Conservation (phyloP, 371 early-diverging fungal species). For the Phascolomyces articulosus region DNA sequence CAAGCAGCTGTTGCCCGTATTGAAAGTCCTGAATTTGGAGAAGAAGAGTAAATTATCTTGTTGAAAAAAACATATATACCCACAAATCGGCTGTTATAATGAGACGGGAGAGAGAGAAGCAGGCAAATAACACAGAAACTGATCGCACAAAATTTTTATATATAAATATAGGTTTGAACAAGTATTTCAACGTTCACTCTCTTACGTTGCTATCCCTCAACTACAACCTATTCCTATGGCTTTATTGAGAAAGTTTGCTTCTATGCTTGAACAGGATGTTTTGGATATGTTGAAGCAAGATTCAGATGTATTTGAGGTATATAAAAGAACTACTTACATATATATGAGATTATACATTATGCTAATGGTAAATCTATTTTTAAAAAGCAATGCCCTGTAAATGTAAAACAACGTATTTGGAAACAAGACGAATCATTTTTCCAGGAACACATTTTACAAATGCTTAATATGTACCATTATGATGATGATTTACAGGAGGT, state of each 20-base stretch:
- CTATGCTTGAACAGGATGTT: slow-evolving; percentile 50
- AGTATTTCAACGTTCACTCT: slow-evolving; percentile 51
- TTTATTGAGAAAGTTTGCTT: slow-evolving; percentile 58
- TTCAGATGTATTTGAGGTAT: slow-evolving; percentile 52
- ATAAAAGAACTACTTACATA: too few relatives aligned
- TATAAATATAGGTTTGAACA: slow-evolving; percentile 45
- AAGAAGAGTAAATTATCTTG: slow-evolving; percentile 50
- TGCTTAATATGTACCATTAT: slow-evolving; percentile 50
- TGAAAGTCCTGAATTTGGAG: slow-evolving; percentile 40
- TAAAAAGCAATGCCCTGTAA: slow-evolving; percentile 37
- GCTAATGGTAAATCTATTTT: not conserved
- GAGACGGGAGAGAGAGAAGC: too few relatives aligned
- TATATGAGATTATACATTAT: too few relatives aligned
- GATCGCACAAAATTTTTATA: not conserved
- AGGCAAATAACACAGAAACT: not conserved
- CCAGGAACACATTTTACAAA: slow-evolving; percentile 36
- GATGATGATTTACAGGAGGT: slow-evolving; percentile 41
- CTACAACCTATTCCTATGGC: slow-evolving; percentile 71
- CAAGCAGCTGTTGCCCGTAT: slow-evolving; percentile 38
- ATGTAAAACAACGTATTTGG: slow-evolving; percentile 51
- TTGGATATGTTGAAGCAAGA: slow-evolving; percentile 49
- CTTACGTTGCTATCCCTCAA: slow-evolving; percentile 56
- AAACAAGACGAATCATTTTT: slow-evolving; percentile 51
- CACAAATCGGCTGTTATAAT: too few relatives aligned
- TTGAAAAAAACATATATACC: too few relatives aligned